A percentile compares a stretch with the other conserved stretches of the same genome.
Evolutionary conservation across 495 filamentous ascomycete genomes (phyloP).

Genomic region (Tuber magnatum): DNA sequence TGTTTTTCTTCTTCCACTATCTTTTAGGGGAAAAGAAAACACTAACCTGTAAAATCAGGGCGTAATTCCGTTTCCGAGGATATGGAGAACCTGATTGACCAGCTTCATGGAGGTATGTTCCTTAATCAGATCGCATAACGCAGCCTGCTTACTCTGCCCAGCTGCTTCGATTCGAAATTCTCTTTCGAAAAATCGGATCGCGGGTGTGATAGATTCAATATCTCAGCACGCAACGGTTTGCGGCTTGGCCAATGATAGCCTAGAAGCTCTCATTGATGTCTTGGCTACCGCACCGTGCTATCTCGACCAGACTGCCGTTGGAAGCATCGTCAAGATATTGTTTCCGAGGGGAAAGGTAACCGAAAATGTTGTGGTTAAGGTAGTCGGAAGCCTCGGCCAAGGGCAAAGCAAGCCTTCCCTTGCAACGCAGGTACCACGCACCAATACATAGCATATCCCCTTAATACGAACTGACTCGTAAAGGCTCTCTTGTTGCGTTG

Average conservation of each 20-base stretch:
- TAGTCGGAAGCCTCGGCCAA: slow-evolving; percentile 70
- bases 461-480: slow-evolving; percentile 11
- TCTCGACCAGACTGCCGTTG: slow-evolving; percentile 67
- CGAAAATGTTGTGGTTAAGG: slow-evolving; percentile 55
- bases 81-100: slow-evolving; percentile 23
- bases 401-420: slow-evolving; percentile 68
- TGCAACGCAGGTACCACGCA: slow-evolving; percentile 50
- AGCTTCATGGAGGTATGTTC: slow-evolving; percentile 25
- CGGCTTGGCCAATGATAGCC: slow-evolving; percentile 55
- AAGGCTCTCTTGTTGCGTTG: slow-evolving; percentile 64
- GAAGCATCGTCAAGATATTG: slow-evolving; percentile 61
- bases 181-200: slow-evolving; percentile 28
- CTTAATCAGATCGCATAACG: slow-evolving; percentile 12
- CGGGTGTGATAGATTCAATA: slow-evolving; percentile 33
- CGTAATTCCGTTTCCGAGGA: slow-evolving; percentile 14
- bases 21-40: not conserved
- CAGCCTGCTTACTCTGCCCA: slow-evolving; percentile 23
- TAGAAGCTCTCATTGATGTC: slow-evolving; percentile 60
- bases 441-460: not conserved
- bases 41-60: slow-evolving; percentile 10
- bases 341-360: slow-evolving; percentile 62
- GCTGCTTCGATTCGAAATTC: slow-evolving; percentile 32
- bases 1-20: not conserved
- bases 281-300: slow-evolving; percentile 55
- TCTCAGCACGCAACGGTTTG: slow-evolving; percentile 35